Evolutionary conservation across 352 stramenopile species (phyloP).

Genomic region (Globisporangium lucens): DNA sequence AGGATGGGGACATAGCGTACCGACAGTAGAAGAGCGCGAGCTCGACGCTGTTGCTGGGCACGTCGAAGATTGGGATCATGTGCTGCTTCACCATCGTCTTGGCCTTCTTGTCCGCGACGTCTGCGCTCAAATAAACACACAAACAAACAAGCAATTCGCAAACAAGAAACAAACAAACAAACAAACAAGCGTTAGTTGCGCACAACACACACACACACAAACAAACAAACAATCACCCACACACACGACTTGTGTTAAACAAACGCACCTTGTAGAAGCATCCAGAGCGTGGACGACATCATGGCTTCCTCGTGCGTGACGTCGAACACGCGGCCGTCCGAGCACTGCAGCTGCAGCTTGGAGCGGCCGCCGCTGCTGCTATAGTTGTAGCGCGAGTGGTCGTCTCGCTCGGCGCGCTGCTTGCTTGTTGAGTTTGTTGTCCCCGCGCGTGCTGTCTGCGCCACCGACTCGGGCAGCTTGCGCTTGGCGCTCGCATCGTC

Average conservation of each 20-base stretch:
- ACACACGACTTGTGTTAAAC: not conserved
- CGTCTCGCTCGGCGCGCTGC: not conserved
- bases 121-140: conserved; percentile 18
- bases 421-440: not conserved
- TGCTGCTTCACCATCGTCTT: conserved; percentile 60
- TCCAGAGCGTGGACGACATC: conserved; percentile 86
- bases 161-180: not conserved
- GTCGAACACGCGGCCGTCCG: conserved; percentile 60
- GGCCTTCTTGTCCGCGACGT: conserved; percentile 47
- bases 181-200: not conserved
- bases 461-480: conserved; percentile 8
- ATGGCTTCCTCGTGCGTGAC: conserved; percentile 83
- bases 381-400: conserved; percentile 17
- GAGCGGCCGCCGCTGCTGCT: conserved; percentile 24
- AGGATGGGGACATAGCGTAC: conserved; percentile 21
- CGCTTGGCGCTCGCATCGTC: conserved; percentile 14
- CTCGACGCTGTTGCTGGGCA: conserved; percentile 67
- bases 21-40: conserved; percentile 73
- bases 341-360: conserved; percentile 77
- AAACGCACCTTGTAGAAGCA: conserved; percentile 56
- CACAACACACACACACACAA: not conserved
- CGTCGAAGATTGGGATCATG: conserved; percentile 71
- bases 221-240: not conserved
- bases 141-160: not conserved
- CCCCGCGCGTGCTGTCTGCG: not conserved